These are phyloP conservation scores for Puccinia polysora DNA, from an alignment of 1,284 basidiomycete species.

Conservation along the genomic window DNA sequence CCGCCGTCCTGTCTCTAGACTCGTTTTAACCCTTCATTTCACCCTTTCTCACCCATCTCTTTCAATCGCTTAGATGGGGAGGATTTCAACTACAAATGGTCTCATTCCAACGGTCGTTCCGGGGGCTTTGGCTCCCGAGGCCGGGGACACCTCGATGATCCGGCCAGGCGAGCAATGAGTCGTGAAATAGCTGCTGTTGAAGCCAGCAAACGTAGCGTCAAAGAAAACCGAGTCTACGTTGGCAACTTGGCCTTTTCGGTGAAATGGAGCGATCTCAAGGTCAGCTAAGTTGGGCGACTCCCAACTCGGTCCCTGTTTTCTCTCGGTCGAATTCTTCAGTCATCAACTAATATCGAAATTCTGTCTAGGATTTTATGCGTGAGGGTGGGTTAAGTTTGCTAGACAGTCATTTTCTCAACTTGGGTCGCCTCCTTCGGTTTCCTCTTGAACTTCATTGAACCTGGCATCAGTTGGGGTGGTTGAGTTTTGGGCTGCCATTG, in stretches of 20 bases:
- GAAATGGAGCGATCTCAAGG: conserved; percentile 89
- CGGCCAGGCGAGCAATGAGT: conserved; percentile 35
- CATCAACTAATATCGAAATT: not conserved
- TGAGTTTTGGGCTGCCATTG: conserved; percentile 59
- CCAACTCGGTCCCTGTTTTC: not conserved
- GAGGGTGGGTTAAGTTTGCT: conserved; percentile 76
- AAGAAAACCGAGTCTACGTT: conserved; percentile 96
- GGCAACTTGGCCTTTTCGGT: conserved; percentile 96
- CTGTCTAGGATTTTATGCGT: conserved; percentile 76
- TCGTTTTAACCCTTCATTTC: not conserved
- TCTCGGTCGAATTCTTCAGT: not conserved
- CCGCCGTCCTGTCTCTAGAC: not conserved
- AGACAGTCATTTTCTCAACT: conserved; percentile 59
- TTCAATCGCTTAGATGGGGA: conserved; percentile 5
- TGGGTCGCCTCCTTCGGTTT: conserved; percentile 42
- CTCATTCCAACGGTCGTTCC: conserved; percentile 6
- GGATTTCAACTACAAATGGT: conserved; percentile 17
- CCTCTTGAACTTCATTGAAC: conserved; percentile 54
- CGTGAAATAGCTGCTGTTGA: conserved; percentile 50
- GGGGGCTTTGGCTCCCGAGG: conserved; percentile 29
- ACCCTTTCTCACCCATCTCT: not conserved
- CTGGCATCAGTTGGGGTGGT: conserved; percentile 74
- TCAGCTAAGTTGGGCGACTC: conserved; percentile 41
- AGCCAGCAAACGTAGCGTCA: conserved; percentile 78
- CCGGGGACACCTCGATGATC: conserved; percentile 25